Base-by-base conservation (phyloP, 192 early-diverging fungal genomes). In the Mortierella antarctica region DNA sequence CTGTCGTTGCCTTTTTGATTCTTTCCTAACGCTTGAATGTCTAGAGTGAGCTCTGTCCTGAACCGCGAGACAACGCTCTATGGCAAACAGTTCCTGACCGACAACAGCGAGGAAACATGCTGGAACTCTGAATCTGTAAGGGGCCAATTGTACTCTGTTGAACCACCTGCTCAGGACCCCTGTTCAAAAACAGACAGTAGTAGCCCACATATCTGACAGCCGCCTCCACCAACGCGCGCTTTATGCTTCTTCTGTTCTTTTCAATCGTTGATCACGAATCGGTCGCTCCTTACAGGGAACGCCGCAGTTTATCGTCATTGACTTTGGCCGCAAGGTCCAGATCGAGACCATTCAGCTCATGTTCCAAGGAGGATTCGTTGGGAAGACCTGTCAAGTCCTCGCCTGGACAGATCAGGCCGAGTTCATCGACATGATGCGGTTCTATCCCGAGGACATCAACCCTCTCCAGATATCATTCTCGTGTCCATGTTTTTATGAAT, bases 311-410 rank as follows among this genome's bases (percentile, higher is more conserved):
- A 90, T 96, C 39, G 62, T 89, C 21, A 57, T 96, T 5, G 90
- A 94, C 68, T 95, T 95, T 65, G 83, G 73, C 3, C 74, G 67
- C 4, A 75, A 83, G 8, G 89, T 89, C 2, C 23, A 52, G 9
- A 46, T 91, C 0, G 45, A 78, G 4, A 40, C 62, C 0, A 55
- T 95, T 42, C 54, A 52, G 8, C 65, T 95, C 51, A 93, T 90
- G 83, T 97, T 97, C 73, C 95, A 97, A 62, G 95, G 95, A 49
- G 95, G 95, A 2, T 97, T 97, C 68, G 93, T 89, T 9, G 95
- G 94, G 49, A 94, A 92, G 59, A 87, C 84, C 21, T 90, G 90
- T 54, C 74, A 85, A 47, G 72, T 92, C 3, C 71, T 90, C 6
- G 90, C 86, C 8, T 80, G 83, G 41, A 72, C 67, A 14, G 83